These are phyloP conservation scores for Kockovaella imperatae DNA, from an alignment of 768 basidiomycete species.

Conservation along the genomic window DNA sequence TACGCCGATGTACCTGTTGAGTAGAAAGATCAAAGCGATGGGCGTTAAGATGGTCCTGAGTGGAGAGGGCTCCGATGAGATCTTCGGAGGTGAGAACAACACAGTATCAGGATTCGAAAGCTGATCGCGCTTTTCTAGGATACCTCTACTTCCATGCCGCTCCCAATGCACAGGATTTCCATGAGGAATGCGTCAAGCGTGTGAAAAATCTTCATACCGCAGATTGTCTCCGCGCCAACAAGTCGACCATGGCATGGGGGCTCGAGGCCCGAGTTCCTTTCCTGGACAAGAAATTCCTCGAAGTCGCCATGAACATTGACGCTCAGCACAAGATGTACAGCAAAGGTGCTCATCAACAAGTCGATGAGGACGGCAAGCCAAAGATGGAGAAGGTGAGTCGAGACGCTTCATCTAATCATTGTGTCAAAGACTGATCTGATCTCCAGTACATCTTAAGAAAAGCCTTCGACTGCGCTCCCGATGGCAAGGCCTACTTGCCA, in stretches of 20 bases:
- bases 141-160: conserved; percentile 99
- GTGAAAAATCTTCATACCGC: conserved; percentile 97
- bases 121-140: conserved; percentile 47
- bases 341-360: conserved; percentile 65
- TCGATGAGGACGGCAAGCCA: conserved; percentile 78
- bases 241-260: conserved; percentile 99
- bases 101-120: background rate
- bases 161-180: conserved; percentile 76
- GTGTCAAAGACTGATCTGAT: conserved; percentile 13
- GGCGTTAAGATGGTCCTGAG: conserved; percentile 99
- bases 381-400: conserved; percentile 83
- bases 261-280: conserved; percentile 97
- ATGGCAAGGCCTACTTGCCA: conserved; percentile 80
- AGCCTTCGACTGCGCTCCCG: conserved; percentile 80
- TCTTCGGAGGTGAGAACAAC: conserved; percentile 69
- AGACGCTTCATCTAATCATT: background rate
- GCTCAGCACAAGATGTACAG: conserved; percentile 79
- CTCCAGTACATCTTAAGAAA: conserved; percentile 84
- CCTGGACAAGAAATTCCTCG: conserved; percentile 92
- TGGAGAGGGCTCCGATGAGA: conserved; percentile 96
- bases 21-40: conserved; percentile 98
- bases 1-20: conserved; percentile 97
- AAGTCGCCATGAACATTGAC: conserved; percentile 84
- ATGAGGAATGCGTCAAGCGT: conserved; percentile 87
- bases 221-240: conserved; percentile 96